phyloP scores from a whole-genome alignment of 495 filamentous ascomycete genomes.

The Aspergillus saccharolyticus region DNA sequence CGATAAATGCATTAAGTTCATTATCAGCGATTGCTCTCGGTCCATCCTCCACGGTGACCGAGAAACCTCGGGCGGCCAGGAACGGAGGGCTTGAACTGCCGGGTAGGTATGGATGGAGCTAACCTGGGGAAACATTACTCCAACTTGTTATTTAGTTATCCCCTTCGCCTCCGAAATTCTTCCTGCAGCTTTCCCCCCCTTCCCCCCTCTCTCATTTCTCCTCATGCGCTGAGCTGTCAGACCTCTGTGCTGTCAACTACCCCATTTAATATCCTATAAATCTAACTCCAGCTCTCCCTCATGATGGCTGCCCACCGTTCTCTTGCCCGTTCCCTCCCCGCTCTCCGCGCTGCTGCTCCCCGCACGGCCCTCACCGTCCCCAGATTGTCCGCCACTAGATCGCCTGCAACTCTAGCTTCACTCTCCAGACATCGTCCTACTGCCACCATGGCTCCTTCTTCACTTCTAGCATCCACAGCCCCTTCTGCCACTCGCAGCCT shows the following conservation, averaged over 20 bases:
- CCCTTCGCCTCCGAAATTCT: too few species aligned
- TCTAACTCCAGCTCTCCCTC: constrained; percentile 3
- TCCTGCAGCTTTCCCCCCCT: background rate
- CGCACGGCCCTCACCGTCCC: constrained; percentile 31
- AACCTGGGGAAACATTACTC: background rate
- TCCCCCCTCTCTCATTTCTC: background rate
- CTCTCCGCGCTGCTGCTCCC: constrained; percentile 42
- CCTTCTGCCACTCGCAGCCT: constrained; percentile 34
- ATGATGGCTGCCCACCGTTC: constrained; percentile 46
- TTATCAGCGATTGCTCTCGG: constrained; percentile 15
- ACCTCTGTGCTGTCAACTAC: background rate
- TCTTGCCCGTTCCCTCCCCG: constrained; percentile 38
- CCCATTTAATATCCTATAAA: background rate
- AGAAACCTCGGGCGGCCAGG: background rate
- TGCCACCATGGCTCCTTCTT: constrained; percentile 17
- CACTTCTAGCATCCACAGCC: constrained; percentile 18
- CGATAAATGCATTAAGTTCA: background rate
- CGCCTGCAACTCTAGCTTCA: constrained; percentile 18
- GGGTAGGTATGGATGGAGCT: too few species aligned
- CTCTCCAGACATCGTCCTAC: constrained; percentile 28
- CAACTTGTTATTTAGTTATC: background rate
- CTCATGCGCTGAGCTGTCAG: background rate
- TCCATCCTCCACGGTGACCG: too few species aligned
- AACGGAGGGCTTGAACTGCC: background rate
- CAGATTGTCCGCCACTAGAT: constrained; percentile 16